These are phyloP conservation scores for Podila horticola DNA, from an alignment of 192 early-diverging fungal species.

Conservation along the genomic window DNA sequence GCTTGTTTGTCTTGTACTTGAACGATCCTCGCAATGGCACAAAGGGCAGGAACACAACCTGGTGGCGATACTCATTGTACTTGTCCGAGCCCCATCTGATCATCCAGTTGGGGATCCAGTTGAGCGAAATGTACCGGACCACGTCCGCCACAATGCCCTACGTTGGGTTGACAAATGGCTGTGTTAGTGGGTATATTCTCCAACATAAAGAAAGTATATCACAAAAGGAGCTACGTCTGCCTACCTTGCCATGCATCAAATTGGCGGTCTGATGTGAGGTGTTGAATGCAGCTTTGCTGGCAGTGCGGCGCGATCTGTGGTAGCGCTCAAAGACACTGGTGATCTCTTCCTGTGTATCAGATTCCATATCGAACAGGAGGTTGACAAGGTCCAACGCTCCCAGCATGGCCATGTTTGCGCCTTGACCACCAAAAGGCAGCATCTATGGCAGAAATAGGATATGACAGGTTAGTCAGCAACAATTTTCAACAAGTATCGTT, in stretches of 20 bases:
- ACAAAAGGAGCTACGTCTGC: too few relatives aligned
- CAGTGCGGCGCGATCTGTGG: neutral
- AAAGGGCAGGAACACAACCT: constrained; percentile 9
- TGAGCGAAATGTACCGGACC: neutral
- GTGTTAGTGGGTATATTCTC: neutral
- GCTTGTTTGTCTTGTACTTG: neutral
- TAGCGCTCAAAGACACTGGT: constrained; percentile 7
- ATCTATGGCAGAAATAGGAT: neutral
- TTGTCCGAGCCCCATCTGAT: neutral
- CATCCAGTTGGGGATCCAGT: constrained; percentile 5
- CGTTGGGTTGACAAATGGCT: too few relatives aligned
- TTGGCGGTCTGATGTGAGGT: neutral
- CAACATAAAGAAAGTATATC: neutral
- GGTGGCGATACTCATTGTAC: constrained; percentile 10
- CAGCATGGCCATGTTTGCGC: constrained; percentile 27
- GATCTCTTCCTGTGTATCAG: constrained; percentile 10
- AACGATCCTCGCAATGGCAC: neutral
- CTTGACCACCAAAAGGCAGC: neutral
- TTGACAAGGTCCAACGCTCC: constrained; percentile 6
- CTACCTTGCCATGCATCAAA: constrained; percentile 20
- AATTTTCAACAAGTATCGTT: constrained; percentile 7
- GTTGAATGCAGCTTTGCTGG: neutral
- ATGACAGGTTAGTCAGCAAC: neutral
- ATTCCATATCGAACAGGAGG: constrained; percentile 6
- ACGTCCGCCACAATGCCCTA: constrained; percentile 5